phyloP scores from a whole-genome alignment of 352 stramenopile species.

The Sclerospora graminicola region DNA sequence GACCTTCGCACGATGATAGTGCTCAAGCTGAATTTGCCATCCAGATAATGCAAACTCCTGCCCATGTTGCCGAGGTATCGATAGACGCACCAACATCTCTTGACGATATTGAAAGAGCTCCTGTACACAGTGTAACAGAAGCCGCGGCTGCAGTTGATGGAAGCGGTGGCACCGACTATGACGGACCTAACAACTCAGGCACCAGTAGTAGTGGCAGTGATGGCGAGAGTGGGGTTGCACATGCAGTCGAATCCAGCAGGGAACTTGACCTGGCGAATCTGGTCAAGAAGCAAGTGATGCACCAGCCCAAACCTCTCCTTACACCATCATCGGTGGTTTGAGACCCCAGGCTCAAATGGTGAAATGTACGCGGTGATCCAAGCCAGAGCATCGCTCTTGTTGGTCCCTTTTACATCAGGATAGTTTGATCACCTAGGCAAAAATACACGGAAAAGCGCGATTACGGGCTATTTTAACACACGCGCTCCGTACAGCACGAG shows the following conservation, averaged over 20 bases:
- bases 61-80: conserved; percentile 8
- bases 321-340: conserved; percentile 55
- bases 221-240: conserved; percentile 12
- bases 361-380: conserved; percentile 8
- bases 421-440: conserved; percentile 6
- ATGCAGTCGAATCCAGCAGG: conserved; percentile 7
- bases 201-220: conserved; percentile 19
- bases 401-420: neutral
- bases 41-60: conserved; percentile 24
- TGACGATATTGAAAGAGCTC: conserved; percentile 27
- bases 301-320: conserved; percentile 33
- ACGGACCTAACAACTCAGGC: conserved; percentile 22
- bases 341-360: conserved; percentile 12
- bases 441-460: conserved; percentile 12
- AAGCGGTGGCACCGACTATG: conserved; percentile 12
- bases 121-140: conserved; percentile 46
- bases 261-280: conserved; percentile 19
- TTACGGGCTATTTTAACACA: conserved; percentile 6
- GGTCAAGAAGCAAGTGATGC: conserved; percentile 23
- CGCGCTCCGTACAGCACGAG: conserved; percentile 13
- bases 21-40: conserved; percentile 25
- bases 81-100: conserved; percentile 14
- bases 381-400: no score
- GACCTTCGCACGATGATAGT: conserved; percentile 19
- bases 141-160: conserved; percentile 8